Percentiles rank a stretch among this genome's conserved stretches.
These are phyloP conservation scores for Avena atlantica DNA, from an alignment of 176 grass and related monocot genomes.

Conservation along the genomic window DNA sequence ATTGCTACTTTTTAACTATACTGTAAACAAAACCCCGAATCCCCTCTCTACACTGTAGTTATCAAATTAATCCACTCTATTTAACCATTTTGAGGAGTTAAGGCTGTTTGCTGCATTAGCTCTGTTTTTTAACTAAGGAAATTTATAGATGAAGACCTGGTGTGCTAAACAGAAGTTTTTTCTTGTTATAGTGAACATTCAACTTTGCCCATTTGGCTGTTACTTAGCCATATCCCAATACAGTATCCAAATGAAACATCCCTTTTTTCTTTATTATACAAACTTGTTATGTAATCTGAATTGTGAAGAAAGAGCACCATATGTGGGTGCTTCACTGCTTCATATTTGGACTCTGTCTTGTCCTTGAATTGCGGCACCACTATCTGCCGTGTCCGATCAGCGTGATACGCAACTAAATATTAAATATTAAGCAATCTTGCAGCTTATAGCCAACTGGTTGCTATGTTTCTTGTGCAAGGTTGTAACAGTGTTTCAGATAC, in stretches of 20 bases:
- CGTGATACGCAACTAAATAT: not conserved
- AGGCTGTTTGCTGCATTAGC: slow-evolving; percentile 15
- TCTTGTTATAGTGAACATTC: not conserved
- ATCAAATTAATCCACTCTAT: slow-evolving; percentile 20
- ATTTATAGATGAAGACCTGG: not conserved
- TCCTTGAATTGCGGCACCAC: slow-evolving; percentile 27
- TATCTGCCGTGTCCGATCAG: not conserved
- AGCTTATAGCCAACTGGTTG: slow-evolving; percentile 4
- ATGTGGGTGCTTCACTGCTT: not conserved
- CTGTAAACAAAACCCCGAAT: slow-evolving; percentile 8
- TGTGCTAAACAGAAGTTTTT: slow-evolving; percentile 34
- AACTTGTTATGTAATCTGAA: slow-evolving; percentile 13
- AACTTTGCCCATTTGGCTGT: not conserved
- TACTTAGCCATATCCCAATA: not conserved
- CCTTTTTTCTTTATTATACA: not conserved
- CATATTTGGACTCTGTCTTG: not conserved
- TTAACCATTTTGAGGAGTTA: slow-evolving; percentile 10
- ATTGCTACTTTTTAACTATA: slow-evolving; percentile 6
- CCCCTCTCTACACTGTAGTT: not conserved
- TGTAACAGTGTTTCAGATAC: slow-evolving; percentile 3
- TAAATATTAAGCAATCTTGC: not conserved
- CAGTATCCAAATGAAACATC: not conserved
- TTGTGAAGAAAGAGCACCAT: slow-evolving; percentile 16
- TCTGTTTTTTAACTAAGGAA: slow-evolving; percentile 10
- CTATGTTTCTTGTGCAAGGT: not conserved